Conservation (phyloP, 1,139 yeast genomes). For the Debaryomyces nepalensis region DNA sequence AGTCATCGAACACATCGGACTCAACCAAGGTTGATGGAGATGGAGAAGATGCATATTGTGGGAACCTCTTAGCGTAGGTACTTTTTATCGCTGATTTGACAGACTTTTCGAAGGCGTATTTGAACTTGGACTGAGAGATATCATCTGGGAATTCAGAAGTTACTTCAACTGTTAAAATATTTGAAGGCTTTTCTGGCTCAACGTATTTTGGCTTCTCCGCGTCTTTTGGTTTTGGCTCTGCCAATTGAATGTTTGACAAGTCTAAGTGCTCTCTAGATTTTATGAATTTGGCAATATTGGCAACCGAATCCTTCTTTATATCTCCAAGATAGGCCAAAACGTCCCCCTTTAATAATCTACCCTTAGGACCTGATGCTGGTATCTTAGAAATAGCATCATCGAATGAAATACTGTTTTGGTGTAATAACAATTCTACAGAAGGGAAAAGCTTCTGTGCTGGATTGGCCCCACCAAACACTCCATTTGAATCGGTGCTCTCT, state of each 20-base stretch:
- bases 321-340: slow-evolving; percentile 81
- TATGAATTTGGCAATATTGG: slow-evolving; percentile 58
- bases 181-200: slow-evolving; percentile 32
- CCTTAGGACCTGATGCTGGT: slow-evolving; percentile 86
- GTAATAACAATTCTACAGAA: slow-evolving; percentile 73
- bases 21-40: slow-evolving; percentile 26
- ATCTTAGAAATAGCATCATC: slow-evolving; percentile 75
- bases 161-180: slow-evolving; percentile 33
- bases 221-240: slow-evolving; percentile 38
- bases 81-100: slow-evolving; percentile 38
- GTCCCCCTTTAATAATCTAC: slow-evolving; percentile 88
- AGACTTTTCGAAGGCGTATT: slow-evolving; percentile 36
- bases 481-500: slow-evolving; percentile 18
- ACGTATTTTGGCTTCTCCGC: slow-evolving; percentile 15
- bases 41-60: slow-evolving; percentile 52
- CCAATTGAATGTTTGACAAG: slow-evolving; percentile 67
- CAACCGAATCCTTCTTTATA: slow-evolving; percentile 60
- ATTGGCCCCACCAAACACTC: slow-evolving; percentile 52
- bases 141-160: slow-evolving; percentile 33
- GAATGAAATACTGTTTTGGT: slow-evolving; percentile 60
- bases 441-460: slow-evolving; percentile 74
- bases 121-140: slow-evolving; percentile 33
- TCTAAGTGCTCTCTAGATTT: slow-evolving; percentile 70
- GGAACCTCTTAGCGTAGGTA: slow-evolving; percentile 49
- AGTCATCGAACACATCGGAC: slow-evolving; percentile 66